Percentiles rank a stretch among this genome's conserved stretches.
Evolutionary conservation across 2,329 filamentous ascomycete genomes (phyloP).

Genomic region (Scortechinia acanthostroma): DNA sequence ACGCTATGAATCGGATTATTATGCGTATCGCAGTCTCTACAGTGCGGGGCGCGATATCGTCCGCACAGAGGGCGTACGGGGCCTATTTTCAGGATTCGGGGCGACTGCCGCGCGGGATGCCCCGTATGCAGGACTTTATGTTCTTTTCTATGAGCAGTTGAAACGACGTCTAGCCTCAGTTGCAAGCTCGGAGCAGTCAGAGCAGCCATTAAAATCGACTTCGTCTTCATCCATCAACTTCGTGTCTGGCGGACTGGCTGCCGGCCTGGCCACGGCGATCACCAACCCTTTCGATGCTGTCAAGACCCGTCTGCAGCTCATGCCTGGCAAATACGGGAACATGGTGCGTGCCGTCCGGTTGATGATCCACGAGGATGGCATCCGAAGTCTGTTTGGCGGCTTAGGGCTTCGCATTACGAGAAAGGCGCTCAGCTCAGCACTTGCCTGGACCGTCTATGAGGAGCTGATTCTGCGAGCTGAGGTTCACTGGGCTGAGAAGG

Average conservation of each 20-base stretch:
- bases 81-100: conserved; percentile 89
- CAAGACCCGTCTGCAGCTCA: conserved; percentile 68
- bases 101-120: conserved; percentile 89
- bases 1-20: conserved; percentile 83
- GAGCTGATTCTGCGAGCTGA: conserved; percentile 61
- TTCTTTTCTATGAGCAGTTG: conserved; percentile 83
- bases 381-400: conserved; percentile 60
- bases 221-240: conserved; percentile 57
- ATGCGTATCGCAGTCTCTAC: conserved; percentile 71
- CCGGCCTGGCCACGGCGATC: conserved; percentile 57
- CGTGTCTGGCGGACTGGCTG: conserved; percentile 54
- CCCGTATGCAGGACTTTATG: conserved; percentile 92
- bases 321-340: conserved; percentile 60
- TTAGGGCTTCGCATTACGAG: conserved; percentile 61
- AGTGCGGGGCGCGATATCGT: conserved; percentile 71
- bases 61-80: conserved; percentile 64
- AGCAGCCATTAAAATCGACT: not conserved
- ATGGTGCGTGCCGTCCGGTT: conserved; percentile 52
- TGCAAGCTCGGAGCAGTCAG: not conserved
- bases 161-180: conserved; percentile 33
- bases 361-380: conserved; percentile 61
- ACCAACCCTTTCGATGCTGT: conserved; percentile 73
- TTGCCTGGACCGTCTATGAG: conserved; percentile 72
- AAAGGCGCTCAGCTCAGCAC: conserved; percentile 64
- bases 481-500: conserved; percentile 17